Base-by-base conservation (phyloP, 257 asterid genomes). In the Solanum neorickii region DNA sequence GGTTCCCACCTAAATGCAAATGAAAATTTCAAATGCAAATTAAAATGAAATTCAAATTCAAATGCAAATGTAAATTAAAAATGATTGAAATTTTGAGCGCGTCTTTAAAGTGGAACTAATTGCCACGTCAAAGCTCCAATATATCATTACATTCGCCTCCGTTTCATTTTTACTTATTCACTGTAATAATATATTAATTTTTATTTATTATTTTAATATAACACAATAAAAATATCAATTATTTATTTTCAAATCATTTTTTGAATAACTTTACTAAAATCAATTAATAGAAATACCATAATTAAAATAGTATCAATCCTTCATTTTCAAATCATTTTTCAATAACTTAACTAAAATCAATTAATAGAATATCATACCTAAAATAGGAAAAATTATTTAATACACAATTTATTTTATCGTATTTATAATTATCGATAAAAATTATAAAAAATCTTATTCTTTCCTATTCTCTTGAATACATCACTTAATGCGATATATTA, bases 1-100 rank as follows among this genome's bases (percentile, higher is more conserved):
- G 92, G 92, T 90, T 87, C 88, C 66, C 78, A 82, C 84, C 84
- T 72, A 18, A 21, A 87, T 83, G 62, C 87, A 72, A 91, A 89
- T 90, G 87, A 86, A 83, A 89, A 37, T 13, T 33, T 15, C 39
- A 86, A 73, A 84, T 87, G 49, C 87, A 74, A 82, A 89, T 66
- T 39, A 52, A 85, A 47, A 21, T 88, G 83, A 88, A 86, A 92
- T 89, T 37, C 9, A 74, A 72, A 92, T 90, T 33, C 9, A 76
- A 75, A 76, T 14, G 11, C 76, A 88, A 44, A 90, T 86, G 76
- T 65, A 87, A 70, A 87, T 41, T 4, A 76, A 68, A 88, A 37
- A 83, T 74, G 52, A 80, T 49, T 77, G 66, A 35, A 39, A 87
- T 77, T 60, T 15, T 70, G 46, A 77, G 70, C 65, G 88, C 68